Evolutionary conservation across 768 basidiomycete species (phyloP).

Genomic region (Ramaria rubella): DNA sequence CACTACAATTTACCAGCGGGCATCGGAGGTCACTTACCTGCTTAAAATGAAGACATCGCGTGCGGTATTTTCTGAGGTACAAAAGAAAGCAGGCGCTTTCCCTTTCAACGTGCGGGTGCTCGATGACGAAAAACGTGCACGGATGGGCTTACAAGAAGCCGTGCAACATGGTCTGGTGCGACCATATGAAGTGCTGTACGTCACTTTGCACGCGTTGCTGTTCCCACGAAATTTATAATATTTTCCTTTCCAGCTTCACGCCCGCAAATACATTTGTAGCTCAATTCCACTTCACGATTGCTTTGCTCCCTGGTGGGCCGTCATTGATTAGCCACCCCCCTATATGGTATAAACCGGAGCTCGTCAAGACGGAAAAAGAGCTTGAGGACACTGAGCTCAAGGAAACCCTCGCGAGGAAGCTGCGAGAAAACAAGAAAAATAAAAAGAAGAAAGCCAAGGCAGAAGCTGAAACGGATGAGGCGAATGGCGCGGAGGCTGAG

Average conservation of each 20-base stretch:
- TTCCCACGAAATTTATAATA: constrained; percentile 1
- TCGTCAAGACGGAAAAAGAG: constrained; percentile 85
- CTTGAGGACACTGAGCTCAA: constrained; percentile 85
- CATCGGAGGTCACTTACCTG: constrained; percentile 81
- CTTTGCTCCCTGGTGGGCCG: constrained; percentile 85
- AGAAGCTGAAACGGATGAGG: constrained; percentile 31
- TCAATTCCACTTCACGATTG: constrained; percentile 96
- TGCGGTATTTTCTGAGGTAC: constrained; percentile 93
- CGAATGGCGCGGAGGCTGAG: constrained; percentile 28
- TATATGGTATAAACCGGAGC: constrained; percentile 87
- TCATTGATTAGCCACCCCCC: constrained; percentile 82
- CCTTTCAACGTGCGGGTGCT: constrained; percentile 93
- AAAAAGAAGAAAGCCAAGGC: constrained; percentile 75
- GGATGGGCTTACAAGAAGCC: constrained; percentile 93
- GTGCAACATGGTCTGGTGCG: constrained; percentile 91
- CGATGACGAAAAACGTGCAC: constrained; percentile 93
- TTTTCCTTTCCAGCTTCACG: constrained; percentile 51
- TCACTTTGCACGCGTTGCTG: constrained; percentile 16
- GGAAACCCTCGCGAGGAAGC: constrained; percentile 62
- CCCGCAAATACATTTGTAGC: constrained; percentile 81
- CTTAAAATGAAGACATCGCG: constrained; percentile 98
- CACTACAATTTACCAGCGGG: constrained; percentile 90
- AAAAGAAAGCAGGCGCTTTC: constrained; percentile 97
- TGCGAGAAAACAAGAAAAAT: constrained; percentile 89
- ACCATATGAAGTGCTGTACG: constrained; percentile 91